Evolutionary conservation across 140 eudicot species (phyloP), one percentile per base, ranked within the genome.

Genomic region (Artemisia princeps): DNA sequence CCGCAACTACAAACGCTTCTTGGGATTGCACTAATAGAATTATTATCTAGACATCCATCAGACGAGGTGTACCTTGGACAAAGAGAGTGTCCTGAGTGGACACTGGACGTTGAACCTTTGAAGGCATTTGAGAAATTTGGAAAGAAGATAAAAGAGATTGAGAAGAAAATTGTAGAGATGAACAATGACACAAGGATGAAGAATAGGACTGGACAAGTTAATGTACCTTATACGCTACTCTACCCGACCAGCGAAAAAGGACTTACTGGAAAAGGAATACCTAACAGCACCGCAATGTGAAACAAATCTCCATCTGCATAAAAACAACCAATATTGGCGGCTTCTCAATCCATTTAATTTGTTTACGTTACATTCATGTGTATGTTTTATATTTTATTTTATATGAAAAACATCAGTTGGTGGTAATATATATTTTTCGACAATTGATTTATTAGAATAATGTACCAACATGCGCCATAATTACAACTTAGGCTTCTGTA

Each of bases 51-150:
- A 67, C 94, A 88, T 75, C n/a, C 88, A 1, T 55, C 83, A 5
- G 94, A 85, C 60, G 96, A 88, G 78, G 67, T 81, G 15, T 85
- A 76, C 62, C 84, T 77, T 10, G 96, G 94, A 19, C 85, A 86
- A 70, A 64, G 84, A 60, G 87, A 81, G 68, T 53, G 72, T 22
- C 63, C 72, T 2, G 85, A 74, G 10, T 86, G 95, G 95, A 86
- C 90, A 0, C 12, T 40, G 44, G 87, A 86, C 22, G 23, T 53
- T 14, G 83, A 57, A 68, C 72, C 95, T 8, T 26, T 81, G 15
- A 53, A 79, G 30, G 84, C 84, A 1, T 83, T 86, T 24, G 55
- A 81, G 72, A 72, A n/a, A 53, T 86, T 86, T 60, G 84, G 84
- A 11, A 37, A 51, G 24, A 76, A 67, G 63, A 52, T 86, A 24